Conservation (phyloP, 305 asterid species). For the Withania somnifera region DNA sequence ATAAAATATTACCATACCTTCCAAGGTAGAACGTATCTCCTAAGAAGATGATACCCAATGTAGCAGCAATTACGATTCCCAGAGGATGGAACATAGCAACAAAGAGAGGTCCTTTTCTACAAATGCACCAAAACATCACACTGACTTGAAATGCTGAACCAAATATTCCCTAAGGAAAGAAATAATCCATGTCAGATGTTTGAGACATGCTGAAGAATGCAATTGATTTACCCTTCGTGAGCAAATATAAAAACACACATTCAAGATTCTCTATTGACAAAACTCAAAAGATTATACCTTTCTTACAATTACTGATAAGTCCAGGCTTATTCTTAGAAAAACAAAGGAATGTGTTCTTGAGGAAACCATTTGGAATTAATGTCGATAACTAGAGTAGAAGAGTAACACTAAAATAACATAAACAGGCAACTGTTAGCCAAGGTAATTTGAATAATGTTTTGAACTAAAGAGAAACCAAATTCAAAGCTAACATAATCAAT, state of each 20-base stretch:
- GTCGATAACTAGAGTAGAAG: neutral
- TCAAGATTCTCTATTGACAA: neutral
- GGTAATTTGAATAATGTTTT: neutral
- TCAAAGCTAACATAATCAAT: neutral
- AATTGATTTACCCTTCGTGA: neutral
- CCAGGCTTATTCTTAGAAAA: neutral
- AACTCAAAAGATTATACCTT: neutral
- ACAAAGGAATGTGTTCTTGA: neutral
- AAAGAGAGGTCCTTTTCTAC: slow-evolving; percentile 68
- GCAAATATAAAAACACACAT: neutral
- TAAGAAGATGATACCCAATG: slow-evolving; percentile 38
- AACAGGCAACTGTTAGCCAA: neutral
- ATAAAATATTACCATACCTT: slow-evolving; percentile 27
- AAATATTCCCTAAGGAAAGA: slow-evolving; percentile 41
- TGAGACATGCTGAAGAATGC: neutral
- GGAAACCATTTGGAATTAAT: neutral
- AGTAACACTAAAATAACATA: neutral
- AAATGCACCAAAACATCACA: slow-evolving; percentile 58
- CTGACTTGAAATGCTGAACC: slow-evolving; percentile 84
- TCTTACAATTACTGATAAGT: neutral
- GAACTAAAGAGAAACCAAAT: neutral
- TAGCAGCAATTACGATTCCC: slow-evolving; percentile 56
- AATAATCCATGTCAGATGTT: neutral
- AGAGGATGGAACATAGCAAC: slow-evolving; percentile 83
- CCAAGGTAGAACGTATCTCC: slow-evolving; percentile 70